phyloP scores from a whole-genome alignment of 495 filamentous ascomycete genomes.

The Talaromyces borbonicus region DNA sequence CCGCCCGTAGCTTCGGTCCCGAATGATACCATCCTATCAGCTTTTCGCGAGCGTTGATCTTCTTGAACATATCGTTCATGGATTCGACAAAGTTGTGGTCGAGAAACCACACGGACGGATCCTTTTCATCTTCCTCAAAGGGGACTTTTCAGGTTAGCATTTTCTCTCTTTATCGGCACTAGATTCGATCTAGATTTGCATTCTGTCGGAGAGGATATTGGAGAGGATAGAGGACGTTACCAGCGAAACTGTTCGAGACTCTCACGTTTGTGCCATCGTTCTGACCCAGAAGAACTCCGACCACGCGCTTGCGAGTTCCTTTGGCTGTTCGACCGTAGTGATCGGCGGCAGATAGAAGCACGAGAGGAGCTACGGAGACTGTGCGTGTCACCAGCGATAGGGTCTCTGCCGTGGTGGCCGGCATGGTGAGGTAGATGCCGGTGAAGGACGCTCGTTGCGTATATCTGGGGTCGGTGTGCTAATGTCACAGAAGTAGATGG shows the following conservation, averaged over 20 bases:
- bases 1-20: conserved; percentile 90
- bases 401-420: conserved; percentile 89
- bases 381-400: conserved; percentile 83
- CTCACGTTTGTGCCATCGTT: conserved; percentile 90
- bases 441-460: no score
- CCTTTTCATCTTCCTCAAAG: conserved; percentile 97
- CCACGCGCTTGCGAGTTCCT: conserved; percentile 84
- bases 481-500: no score
- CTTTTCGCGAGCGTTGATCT: conserved; percentile 98
- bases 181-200: conserved; percentile 25
- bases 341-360: conserved; percentile 95
- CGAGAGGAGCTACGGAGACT: conserved; percentile 94
- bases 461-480: no score
- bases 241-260: conserved; percentile 98
- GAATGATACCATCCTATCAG: conserved; percentile 99
- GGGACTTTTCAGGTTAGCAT: conserved; percentile 46
- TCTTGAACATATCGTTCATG: conserved; percentile 99
- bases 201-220: no score
- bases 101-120: conserved; percentile 97
- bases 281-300: conserved; percentile 90
- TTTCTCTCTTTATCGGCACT: neutral
- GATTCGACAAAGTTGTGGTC: conserved; percentile 99
- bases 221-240: no score
- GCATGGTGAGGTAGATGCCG: conserved; percentile 73
- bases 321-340: conserved; percentile 93